Percentiles rank a stretch among this genome's conserved stretches.
These are phyloP conservation scores for Sherardia arvensis DNA, from an alignment of 257 asterid species.

Conservation along the genomic window DNA sequence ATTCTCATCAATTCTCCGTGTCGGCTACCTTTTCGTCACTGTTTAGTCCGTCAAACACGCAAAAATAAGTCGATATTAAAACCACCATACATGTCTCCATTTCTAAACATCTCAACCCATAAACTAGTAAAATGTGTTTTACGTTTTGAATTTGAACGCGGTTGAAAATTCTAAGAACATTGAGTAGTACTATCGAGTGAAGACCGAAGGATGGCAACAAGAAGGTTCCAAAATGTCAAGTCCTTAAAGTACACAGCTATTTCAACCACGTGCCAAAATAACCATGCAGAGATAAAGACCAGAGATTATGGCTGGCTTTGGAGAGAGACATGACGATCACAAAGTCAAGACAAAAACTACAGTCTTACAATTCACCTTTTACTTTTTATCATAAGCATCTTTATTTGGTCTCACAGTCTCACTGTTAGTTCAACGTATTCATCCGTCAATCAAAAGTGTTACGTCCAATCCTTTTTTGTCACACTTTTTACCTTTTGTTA, in stretches of 20 bases:
- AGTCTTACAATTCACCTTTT: not conserved
- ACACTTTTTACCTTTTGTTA: not conserved
- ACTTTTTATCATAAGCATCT: not conserved
- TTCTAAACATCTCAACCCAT: too few relatives aligned
- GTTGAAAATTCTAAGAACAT: not conserved
- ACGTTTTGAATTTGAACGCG: not conserved
- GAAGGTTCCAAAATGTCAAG: not conserved
- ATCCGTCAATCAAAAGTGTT: not conserved
- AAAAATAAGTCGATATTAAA: too few relatives aligned
- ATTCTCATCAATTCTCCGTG: too few relatives aligned
- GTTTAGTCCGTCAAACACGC: too few relatives aligned
- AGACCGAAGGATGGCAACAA: not conserved
- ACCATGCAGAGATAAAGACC: slow-evolving; percentile 8
- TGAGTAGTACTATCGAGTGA: not conserved
- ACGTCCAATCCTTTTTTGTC: not conserved
- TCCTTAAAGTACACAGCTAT: not conserved
- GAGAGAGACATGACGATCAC: not conserved
- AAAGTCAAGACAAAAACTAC: not conserved
- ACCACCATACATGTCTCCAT: too few relatives aligned
- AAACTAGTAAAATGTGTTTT: too few relatives aligned
- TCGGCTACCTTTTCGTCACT: too few relatives aligned
- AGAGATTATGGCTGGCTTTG: not conserved
- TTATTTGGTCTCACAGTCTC: not conserved
- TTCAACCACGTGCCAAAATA: slow-evolving; percentile 2
- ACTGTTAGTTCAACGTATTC: not conserved